Evolutionary conservation across 345 rosid species (phyloP), one percentile per base, ranked within the genome.

Genomic region (Eucalyptus rudis): DNA sequence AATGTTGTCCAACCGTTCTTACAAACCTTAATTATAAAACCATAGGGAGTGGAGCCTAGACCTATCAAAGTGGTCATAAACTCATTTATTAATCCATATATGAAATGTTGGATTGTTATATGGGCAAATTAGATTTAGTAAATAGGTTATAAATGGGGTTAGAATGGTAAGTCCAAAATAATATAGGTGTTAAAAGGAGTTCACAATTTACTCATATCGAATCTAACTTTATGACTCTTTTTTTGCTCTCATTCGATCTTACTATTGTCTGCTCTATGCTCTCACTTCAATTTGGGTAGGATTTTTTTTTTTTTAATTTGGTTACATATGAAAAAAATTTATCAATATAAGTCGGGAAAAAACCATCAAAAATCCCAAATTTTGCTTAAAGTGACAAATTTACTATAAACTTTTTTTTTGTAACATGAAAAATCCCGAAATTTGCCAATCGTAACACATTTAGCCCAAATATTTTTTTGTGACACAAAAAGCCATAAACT

Each of bases 191-290:
- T n/a, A n/a, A n/a, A n/a, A 25, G 1, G 33, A 7, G 5, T n/a
- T 64, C 5, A 64, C 68, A 62, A 6, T 29, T 62, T 29, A 62
- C 31, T 6, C 31, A 6, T 6, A 29, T n/a, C 5, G 1, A 66
- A 15, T 3, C 6, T 8, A 8, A 14, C 4, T 64, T 2, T 64
- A 64, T 64, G 19, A 7, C 19, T 7, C 36, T 64, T 15, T 64
- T 6, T 13, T 29, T 0, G 3, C 4, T 4, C 8, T 62, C 5
- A 62, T 7, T 62, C 14, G n/a, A 58, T 58, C 4, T 58, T 27
- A 24, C 7, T 10, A 12, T 59, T 1, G 2, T 31, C 2, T 31
- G 8, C 40, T n/a, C 4, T 8, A 4, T 8, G 16, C 3, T n/a
- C 5, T 64, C 10, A 4, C 36, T 3, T 64, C 3, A n/a, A 10